phyloP scores from a whole-genome alignment of 495 filamentous ascomycete species.

The Daldinia vernicosa region DNA sequence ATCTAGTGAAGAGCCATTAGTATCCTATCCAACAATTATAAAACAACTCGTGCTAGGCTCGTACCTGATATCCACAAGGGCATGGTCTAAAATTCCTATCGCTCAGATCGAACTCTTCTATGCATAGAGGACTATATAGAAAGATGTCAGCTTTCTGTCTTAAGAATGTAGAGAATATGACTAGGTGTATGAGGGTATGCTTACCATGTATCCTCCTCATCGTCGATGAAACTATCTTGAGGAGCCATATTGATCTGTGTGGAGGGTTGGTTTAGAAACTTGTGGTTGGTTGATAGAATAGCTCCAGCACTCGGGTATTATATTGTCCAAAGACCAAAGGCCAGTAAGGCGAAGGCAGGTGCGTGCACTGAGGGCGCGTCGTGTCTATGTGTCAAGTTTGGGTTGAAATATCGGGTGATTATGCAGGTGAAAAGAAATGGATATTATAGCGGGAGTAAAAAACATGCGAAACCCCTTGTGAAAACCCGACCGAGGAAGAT shows the following conservation, averaged over 20 bases:
- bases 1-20: constrained; percentile 67
- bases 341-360: constrained; percentile 4
- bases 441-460: constrained; percentile 25
- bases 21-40: background rate
- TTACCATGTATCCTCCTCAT: constrained; percentile 93
- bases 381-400: constrained; percentile 31
- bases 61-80: constrained; percentile 97
- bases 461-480: constrained; percentile 20
- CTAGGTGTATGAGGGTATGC: constrained; percentile 38
- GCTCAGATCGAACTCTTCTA: constrained; percentile 97
- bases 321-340: background rate
- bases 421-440: constrained; percentile 27
- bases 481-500: constrained; percentile 26
- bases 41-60: constrained; percentile 29
- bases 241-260: constrained; percentile 65
- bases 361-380: constrained; percentile 22
- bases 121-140: constrained; percentile 84
- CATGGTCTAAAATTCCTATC: constrained; percentile 98
- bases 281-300: constrained; percentile 15
- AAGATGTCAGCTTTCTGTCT: constrained; percentile 33
- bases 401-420: constrained; percentile 42
- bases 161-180: background rate
- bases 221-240: constrained; percentile 96
- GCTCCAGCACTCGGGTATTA: constrained; percentile 17
- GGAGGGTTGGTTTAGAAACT: constrained; percentile 26